phyloP scores from a whole-genome alignment of 2,329 filamentous ascomycete species.

The Rugonectria rugulosa region DNA sequence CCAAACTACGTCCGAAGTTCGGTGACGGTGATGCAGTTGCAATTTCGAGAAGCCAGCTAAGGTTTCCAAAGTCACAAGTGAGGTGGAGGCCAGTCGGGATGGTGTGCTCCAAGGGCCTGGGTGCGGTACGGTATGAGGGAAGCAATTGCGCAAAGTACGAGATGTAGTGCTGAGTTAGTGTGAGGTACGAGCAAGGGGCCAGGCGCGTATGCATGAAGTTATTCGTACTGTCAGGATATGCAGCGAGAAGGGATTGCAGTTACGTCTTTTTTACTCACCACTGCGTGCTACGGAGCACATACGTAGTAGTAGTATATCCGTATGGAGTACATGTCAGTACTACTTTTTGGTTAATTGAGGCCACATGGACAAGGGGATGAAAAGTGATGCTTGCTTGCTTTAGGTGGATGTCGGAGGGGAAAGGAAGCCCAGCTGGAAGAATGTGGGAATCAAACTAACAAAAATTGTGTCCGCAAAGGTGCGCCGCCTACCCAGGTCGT shows the following conservation, averaged over 20 bases:
- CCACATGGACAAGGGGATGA: conserved; percentile 14
- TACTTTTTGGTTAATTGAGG: too few relatives aligned
- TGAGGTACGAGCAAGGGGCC: background rate
- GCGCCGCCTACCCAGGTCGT: background rate
- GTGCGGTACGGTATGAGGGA: conserved; percentile 1
- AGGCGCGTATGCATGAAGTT: background rate
- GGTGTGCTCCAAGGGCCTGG: conserved; percentile 12
- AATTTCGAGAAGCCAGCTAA: conserved; percentile 20
- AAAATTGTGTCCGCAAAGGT: conserved; percentile 17
- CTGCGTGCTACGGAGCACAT: too few relatives aligned
- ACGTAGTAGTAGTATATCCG: background rate
- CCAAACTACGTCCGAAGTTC: conserved; percentile 14
- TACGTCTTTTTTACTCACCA: conserved; percentile 1
- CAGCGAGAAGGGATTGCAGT: background rate
- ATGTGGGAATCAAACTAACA: conserved; percentile 8
- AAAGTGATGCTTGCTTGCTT: background rate
- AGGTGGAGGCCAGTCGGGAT: conserved; percentile 15
- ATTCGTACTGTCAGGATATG: background rate
- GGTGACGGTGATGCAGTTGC: conserved; percentile 11
- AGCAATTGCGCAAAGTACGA: background rate
- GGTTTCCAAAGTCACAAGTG: conserved; percentile 12
- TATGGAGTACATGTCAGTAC: conserved; percentile 1
- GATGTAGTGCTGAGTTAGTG: conserved; percentile 6
- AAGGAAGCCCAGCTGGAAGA: conserved; percentile 8
- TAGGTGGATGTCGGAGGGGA: conserved; percentile 5